Conservation (phyloP, 768 basidiomycete genomes). For the Pulveroboletus sp. region DNA sequence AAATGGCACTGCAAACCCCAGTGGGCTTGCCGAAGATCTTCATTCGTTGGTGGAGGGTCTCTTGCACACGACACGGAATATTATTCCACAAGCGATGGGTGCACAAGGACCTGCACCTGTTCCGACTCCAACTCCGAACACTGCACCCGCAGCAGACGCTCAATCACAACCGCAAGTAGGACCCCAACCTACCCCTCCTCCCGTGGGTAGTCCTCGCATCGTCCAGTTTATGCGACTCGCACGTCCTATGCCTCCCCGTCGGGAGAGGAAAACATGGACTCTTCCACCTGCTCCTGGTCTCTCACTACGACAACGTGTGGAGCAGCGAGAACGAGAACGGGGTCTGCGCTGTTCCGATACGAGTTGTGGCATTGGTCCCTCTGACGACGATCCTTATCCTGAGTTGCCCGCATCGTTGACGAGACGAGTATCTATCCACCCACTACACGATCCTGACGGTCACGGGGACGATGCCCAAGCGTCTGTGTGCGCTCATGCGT, state of each 20-base stretch:
- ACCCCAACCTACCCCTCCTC: slow-evolving; percentile 2
- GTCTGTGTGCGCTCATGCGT: slow-evolving; percentile 54
- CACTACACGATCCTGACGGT: slow-evolving; percentile 10
- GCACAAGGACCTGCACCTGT: slow-evolving; percentile 6
- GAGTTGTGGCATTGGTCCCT: slow-evolving; percentile 71
- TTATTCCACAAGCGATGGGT: slow-evolving; percentile 22
- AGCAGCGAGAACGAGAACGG: slow-evolving; percentile 65
- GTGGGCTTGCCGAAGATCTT: slow-evolving; percentile 19
- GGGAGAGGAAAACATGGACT: slow-evolving; percentile 48
- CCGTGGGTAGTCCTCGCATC: slow-evolving; percentile 9
- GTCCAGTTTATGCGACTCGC: slow-evolving; percentile 17
- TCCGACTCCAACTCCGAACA: neutral
- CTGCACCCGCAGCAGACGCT: neutral
- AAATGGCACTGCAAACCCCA: slow-evolving; percentile 18
- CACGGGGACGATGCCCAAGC: slow-evolving; percentile 13
- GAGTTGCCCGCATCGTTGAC: slow-evolving; percentile 18
- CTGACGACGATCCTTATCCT: slow-evolving; percentile 61
- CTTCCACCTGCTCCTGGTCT: slow-evolving; percentile 61
- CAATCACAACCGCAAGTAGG: slow-evolving; percentile 12
- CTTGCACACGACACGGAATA: slow-evolving; percentile 22
- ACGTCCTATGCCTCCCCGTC: slow-evolving; percentile 24
- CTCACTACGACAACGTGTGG: slow-evolving; percentile 69
- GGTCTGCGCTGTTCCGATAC: slow-evolving; percentile 69
- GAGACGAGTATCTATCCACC: slow-evolving; percentile 24
- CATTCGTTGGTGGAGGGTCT: slow-evolving; percentile 25